These are phyloP conservation scores for Odontarrhena argentea DNA, from an alignment of 345 rosid species.

Conservation along the genomic window DNA sequence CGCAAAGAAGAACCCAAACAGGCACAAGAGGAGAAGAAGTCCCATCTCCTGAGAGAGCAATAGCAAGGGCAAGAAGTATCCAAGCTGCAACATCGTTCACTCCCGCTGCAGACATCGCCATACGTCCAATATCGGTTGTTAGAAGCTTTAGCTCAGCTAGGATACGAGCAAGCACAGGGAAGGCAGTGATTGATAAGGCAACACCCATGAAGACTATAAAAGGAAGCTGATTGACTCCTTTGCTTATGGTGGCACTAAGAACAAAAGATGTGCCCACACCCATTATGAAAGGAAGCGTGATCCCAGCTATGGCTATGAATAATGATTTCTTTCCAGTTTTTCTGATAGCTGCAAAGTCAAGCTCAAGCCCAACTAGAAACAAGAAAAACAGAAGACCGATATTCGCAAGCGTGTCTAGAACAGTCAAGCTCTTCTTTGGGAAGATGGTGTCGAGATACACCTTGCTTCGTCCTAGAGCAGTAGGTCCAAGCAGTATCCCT, in stretches of 20 bases:
- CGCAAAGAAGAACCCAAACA: constrained; percentile 51
- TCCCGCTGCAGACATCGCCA: constrained; percentile 59
- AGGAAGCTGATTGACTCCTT: constrained; percentile 39
- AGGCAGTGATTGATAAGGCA: constrained; percentile 57
- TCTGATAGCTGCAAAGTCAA: constrained; percentile 49
- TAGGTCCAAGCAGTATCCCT: constrained; percentile 64
- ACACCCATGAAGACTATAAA: constrained; percentile 57
- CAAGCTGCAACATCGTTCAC: constrained; percentile 57
- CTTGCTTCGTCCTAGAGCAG: constrained; percentile 56
- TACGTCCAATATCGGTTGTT: constrained; percentile 53
- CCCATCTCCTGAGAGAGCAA: constrained; percentile 50
- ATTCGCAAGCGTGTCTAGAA: constrained; percentile 58
- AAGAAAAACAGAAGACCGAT: constrained; percentile 66
- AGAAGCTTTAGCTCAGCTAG: constrained; percentile 57
- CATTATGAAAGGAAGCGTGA: constrained; percentile 56
- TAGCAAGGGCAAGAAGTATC: constrained; percentile 53
- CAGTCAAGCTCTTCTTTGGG: constrained; percentile 55
- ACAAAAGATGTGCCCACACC: constrained; percentile 51
- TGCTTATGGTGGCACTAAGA: constrained; percentile 42
- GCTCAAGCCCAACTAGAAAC: constrained; percentile 69
- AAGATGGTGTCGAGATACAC: constrained; percentile 47
- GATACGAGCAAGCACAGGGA: constrained; percentile 59
- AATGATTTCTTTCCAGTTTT: constrained; percentile 48
- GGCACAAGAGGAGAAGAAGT: constrained; percentile 45
- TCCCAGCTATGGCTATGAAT: constrained; percentile 56